Evolutionary conservation across 1,284 basidiomycete species (phyloP), one percentile per base, ranked within the genome.

Genomic region (Rhodotorula sp.): DNA sequence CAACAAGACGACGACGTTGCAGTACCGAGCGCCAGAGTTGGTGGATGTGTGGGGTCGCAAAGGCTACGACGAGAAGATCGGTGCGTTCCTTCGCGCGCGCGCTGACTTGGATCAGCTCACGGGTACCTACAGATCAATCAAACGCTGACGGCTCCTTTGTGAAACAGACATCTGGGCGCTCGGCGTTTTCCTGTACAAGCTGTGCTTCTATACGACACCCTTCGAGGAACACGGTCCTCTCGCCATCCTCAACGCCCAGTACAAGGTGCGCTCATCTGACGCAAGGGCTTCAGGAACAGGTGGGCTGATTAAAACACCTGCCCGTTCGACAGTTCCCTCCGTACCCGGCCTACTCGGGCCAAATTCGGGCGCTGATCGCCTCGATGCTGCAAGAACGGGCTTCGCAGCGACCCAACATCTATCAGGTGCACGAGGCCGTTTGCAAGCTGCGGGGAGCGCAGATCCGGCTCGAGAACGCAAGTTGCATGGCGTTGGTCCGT

Each of bases 131-230:
- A 43, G 1, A 14, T 23, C 34, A 2, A 12, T 21, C n/a, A 21
- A 21, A n/a, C 4, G 43, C 49, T 18, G 18, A 59, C 23, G 56
- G 5, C 34, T 4, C 20, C 26, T 18, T 14, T 26, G 20, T 6
- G n/a, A 63, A 85, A 16, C 54, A 56, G 89, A 91, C 78, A 87
- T 91, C 3, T 91, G 90, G 90, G 90, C 90, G 0, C 83, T 91
- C 34, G 90, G 90, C 47, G 89, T 91, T 29, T 81, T 91, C 23
- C 84, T 91, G 16, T 91, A 91, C 84, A 91, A 91, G 82, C 85
- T 87, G 12, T 99, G 97, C 83, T 99, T 98, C 83, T 99, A 99
- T 82, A 99, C 96, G 0, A 99, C 97, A 0, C 97, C 97, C 0
- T 77, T 78, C 79, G 97, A 94, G 83, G 96, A 96, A 79, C 93